A percentile compares a stretch with the other conserved stretches of the same genome.
These are phyloP conservation scores for Ambrosiella cleistominuta DNA, from an alignment of 2,329 filamentous ascomycete species.

Conservation along the genomic window DNA sequence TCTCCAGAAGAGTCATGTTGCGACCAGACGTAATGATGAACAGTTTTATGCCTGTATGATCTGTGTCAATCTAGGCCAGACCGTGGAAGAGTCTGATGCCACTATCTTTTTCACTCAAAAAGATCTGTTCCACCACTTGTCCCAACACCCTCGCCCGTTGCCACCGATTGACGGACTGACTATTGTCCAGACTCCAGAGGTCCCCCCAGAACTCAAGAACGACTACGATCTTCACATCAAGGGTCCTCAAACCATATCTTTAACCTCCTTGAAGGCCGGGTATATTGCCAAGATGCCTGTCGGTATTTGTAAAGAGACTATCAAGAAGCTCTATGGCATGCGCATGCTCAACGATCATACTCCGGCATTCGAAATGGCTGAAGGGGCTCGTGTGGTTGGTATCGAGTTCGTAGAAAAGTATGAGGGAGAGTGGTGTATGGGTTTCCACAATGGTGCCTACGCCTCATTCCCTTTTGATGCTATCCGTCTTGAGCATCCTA, in stretches of 20 bases:
- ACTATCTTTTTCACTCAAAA: slow-evolving; percentile 38
- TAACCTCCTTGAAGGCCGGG: slow-evolving; percentile 23
- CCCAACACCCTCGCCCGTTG: slow-evolving; percentile 35
- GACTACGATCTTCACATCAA: slow-evolving; percentile 37
- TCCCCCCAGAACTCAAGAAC: slow-evolving; percentile 26
- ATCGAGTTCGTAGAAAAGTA: slow-evolving; percentile 34
- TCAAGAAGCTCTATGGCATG: slow-evolving; percentile 30
- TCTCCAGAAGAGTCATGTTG: slow-evolving; percentile 37
- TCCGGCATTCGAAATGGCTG: slow-evolving; percentile 28
- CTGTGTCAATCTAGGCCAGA: slow-evolving; percentile 32
- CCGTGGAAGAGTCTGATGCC: slow-evolving; percentile 34
- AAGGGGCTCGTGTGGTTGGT: slow-evolving; percentile 32
- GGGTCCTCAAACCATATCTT: slow-evolving; percentile 23
- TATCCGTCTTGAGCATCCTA: slow-evolving; percentile 29
- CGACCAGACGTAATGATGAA: slow-evolving; percentile 32
- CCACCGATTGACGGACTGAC: slow-evolving; percentile 31
- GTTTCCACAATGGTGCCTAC: slow-evolving; percentile 35
- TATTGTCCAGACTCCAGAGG: slow-evolving; percentile 27
- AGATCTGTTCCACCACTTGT: slow-evolving; percentile 34
- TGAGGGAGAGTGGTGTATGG: slow-evolving; percentile 38
- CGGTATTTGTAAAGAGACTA: slow-evolving; percentile 28
- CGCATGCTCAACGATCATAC: slow-evolving; percentile 28
- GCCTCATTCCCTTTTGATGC: slow-evolving; percentile 33
- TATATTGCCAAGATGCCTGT: slow-evolving; percentile 27
- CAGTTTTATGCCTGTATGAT: slow-evolving; percentile 37